phyloP scores from a whole-genome alignment of 73 alveolate genomes.

The Tetrahymena borealis region DNA sequence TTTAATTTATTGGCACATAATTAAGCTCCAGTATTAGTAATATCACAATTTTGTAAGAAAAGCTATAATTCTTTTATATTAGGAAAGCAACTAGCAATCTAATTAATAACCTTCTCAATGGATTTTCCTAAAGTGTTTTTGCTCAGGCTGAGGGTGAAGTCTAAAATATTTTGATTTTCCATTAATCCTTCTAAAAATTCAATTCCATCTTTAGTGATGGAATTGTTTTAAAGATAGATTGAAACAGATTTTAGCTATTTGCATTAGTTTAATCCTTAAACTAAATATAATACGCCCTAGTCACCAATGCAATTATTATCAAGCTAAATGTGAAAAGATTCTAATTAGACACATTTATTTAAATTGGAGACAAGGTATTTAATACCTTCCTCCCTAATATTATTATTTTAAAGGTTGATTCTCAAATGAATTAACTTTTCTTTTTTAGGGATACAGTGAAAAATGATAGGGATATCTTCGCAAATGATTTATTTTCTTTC shows the following conservation, averaged over 20 bases:
- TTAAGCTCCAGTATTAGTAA: background rate
- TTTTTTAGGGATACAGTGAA: background rate
- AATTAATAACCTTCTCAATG: background rate
- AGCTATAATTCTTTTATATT: background rate
- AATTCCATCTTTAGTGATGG: background rate
- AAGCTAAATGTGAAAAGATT: background rate
- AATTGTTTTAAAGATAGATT: background rate
- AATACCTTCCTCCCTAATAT: background rate
- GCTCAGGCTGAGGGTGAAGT: background rate
- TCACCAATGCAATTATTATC: background rate
- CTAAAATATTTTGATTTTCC: background rate
- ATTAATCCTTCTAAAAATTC: background rate
- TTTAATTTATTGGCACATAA: background rate
- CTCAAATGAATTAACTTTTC: background rate
- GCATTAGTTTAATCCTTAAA: background rate
- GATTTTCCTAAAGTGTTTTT: background rate
- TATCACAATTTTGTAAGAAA: background rate
- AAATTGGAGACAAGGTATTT: background rate
- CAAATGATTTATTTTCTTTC: background rate
- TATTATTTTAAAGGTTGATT: background rate
- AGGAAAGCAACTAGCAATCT: background rate
- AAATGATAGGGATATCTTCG: background rate
- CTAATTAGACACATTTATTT: background rate
- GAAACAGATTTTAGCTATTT: background rate
- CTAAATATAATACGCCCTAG: background rate